Conservation (phyloP, 768 basidiomycete species). For the Guyanaporus albipodus region DNA sequence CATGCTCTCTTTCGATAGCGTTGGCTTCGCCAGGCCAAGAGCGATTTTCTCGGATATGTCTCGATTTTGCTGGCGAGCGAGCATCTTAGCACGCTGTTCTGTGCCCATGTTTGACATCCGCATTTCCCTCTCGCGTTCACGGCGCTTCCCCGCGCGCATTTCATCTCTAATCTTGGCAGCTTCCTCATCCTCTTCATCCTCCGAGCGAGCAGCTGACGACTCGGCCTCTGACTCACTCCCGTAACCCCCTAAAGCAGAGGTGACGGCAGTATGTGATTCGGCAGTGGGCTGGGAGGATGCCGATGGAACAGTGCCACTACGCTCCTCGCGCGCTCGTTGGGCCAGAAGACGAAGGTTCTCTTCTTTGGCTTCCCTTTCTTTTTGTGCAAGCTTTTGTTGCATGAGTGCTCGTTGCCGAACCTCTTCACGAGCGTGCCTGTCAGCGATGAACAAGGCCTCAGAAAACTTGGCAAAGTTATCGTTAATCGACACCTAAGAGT, state of each 20-base stretch:
- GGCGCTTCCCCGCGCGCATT: constrained; percentile 88
- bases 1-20: constrained; percentile 94
- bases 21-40: constrained; percentile 95
- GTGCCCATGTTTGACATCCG: constrained; percentile 99
- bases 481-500: constrained; percentile 88
- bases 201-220: constrained; percentile 47
- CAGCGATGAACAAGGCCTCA: constrained; percentile 91
- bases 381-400: constrained; percentile 98
- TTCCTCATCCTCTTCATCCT: constrained; percentile 72
- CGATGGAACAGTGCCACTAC: constrained; percentile 66
- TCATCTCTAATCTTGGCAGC: constrained; percentile 82
- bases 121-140: constrained; percentile 95
- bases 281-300: constrained; percentile 59
- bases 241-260: constrained; percentile 78
- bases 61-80: constrained; percentile 94
- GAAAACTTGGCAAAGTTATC: constrained; percentile 99
- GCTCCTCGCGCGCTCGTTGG: constrained; percentile 93
- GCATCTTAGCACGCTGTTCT: constrained; percentile 92
- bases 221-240: constrained; percentile 69
- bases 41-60: constrained; percentile 99
- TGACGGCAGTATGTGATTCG: constrained; percentile 65
- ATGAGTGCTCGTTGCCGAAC: constrained; percentile 93
- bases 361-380: constrained; percentile 94
- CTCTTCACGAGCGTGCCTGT: constrained; percentile 96
- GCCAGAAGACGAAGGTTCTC: constrained; percentile 92